Percentiles rank a stretch among this genome's conserved stretches.
These are phyloP conservation scores for Quercus engelmannii DNA, from an alignment of 306 rosid genomes.

Conservation along the genomic window DNA sequence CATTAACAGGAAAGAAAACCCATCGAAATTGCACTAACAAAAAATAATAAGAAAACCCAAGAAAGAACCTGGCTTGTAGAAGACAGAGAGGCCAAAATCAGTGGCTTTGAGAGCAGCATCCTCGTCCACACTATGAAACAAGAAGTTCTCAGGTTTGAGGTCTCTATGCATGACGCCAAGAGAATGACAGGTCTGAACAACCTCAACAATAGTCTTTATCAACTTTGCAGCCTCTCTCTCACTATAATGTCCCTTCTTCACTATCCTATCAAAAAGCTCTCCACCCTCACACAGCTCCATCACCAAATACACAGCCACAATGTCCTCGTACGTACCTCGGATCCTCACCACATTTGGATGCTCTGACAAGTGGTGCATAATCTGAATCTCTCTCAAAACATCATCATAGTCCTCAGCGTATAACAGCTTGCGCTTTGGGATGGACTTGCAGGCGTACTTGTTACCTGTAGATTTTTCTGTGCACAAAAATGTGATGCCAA, in stretches of 20 bases:
- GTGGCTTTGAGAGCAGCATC: conserved; percentile 55
- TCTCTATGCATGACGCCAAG: conserved; percentile 65
- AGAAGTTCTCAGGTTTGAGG: conserved; percentile 53
- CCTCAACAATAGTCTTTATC: conserved; percentile 47
- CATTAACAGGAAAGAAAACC: too few relatives aligned
- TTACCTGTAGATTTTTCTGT: conserved; percentile 25
- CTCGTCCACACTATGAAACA: conserved; percentile 43
- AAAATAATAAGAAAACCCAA: neutral
- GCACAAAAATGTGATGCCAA: conserved; percentile 48
- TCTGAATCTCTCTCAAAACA: conserved; percentile 64
- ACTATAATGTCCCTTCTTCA: conserved; percentile 51
- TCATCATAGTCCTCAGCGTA: conserved; percentile 56
- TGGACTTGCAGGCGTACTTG: conserved; percentile 49
- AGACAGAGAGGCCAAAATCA: conserved; percentile 50
- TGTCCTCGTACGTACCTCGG: conserved; percentile 44
- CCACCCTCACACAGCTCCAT: conserved; percentile 61
- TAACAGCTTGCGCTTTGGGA: conserved; percentile 42
- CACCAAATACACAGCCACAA: conserved; percentile 39
- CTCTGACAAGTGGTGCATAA: conserved; percentile 56
- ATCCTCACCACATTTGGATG: conserved; percentile 43
- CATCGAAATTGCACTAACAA: neutral
- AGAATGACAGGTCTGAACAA: conserved; percentile 48
- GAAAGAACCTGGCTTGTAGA: conserved; percentile 44
- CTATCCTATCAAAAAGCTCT: conserved; percentile 51
- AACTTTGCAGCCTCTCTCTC: conserved; percentile 46